phyloP scores from a whole-genome alignment of 257 asterid genomes.

The Fraxinus cuspidata region DNA sequence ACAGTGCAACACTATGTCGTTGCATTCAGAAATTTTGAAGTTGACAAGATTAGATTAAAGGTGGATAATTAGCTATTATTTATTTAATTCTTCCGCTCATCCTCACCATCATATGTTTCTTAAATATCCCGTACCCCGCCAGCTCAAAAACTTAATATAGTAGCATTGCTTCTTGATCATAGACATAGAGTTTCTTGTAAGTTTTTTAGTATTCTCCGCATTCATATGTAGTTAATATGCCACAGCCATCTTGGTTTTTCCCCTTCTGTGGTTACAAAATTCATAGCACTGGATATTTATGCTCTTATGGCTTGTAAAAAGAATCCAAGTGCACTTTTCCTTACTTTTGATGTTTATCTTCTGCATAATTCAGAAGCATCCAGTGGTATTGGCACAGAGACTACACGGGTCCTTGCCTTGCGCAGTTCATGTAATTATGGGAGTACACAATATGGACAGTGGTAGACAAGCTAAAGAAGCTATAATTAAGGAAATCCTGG shows the following conservation, averaged over 20 bases:
- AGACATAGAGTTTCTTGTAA: not conserved
- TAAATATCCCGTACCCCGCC: not conserved
- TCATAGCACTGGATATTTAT: not conserved
- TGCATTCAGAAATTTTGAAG: not conserved
- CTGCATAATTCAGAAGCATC: conserved; percentile 62
- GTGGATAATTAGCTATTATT: not conserved
- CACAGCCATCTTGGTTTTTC: not conserved
- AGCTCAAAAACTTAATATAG: not conserved
- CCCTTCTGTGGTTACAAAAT: not conserved
- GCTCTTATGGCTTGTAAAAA: not conserved
- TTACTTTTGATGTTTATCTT: not conserved
- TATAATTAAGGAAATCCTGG: conserved; percentile 46
- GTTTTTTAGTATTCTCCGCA: not conserved
- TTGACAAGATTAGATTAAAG: not conserved
- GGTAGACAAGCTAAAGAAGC: conserved; percentile 44
- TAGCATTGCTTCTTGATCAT: not conserved
- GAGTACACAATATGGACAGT: conserved; percentile 48
- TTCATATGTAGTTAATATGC: not conserved
- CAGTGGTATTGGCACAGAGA: conserved; percentile 67
- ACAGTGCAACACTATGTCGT: not conserved
- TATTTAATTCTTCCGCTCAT: not conserved
- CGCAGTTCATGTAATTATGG: conserved; percentile 66
- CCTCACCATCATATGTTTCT: not conserved
- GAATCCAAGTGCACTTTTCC: not conserved
- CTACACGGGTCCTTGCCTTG: conserved; percentile 50